phyloP scores from a whole-genome alignment of 176 grass and related monocot species.

The Rhipidocladum racemiflorum region DNA sequence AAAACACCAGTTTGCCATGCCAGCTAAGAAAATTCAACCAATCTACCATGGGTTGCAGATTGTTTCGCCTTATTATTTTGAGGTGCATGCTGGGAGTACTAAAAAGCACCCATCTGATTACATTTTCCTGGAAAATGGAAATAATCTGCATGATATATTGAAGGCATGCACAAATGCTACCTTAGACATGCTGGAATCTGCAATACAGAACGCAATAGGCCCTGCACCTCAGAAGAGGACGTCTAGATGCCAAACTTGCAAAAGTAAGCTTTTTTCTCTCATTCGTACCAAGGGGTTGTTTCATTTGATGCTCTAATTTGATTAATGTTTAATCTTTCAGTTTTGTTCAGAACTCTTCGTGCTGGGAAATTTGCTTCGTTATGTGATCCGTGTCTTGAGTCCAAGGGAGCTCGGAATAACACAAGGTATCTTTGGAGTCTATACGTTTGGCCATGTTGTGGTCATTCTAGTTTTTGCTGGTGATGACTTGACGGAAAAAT shows the following conservation, averaged over 20 bases:
- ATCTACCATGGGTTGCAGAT: constrained; percentile 37
- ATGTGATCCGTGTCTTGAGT: constrained; percentile 58
- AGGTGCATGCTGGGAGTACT: constrained; percentile 75
- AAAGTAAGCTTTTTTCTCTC: constrained; percentile 29
- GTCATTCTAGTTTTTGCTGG: constrained; percentile 6
- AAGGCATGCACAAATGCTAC: constrained; percentile 41
- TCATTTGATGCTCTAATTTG: background rate
- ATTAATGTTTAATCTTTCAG: constrained; percentile 29
- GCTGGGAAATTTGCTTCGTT: constrained; percentile 51
- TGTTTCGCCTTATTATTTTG: constrained; percentile 63
- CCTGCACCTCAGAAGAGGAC: constrained; percentile 43
- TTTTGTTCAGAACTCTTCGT: constrained; percentile 34
- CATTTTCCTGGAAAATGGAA: constrained; percentile 69
- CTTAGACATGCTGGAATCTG: constrained; percentile 49
- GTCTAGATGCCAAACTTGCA: constrained; percentile 47
- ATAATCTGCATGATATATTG: constrained; percentile 58
- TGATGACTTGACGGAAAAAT: background rate
- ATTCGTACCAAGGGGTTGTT: background rate
- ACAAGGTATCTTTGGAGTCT: constrained; percentile 35
- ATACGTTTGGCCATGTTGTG: background rate
- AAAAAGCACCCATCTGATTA: constrained; percentile 75
- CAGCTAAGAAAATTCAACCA: background rate
- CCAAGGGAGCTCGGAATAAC: constrained; percentile 25
- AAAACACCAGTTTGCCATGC: background rate
- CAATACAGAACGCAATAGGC: constrained; percentile 51